Conservation (phyloP, 139 green algal genomes). For the Coelastrella sp. region DNA sequence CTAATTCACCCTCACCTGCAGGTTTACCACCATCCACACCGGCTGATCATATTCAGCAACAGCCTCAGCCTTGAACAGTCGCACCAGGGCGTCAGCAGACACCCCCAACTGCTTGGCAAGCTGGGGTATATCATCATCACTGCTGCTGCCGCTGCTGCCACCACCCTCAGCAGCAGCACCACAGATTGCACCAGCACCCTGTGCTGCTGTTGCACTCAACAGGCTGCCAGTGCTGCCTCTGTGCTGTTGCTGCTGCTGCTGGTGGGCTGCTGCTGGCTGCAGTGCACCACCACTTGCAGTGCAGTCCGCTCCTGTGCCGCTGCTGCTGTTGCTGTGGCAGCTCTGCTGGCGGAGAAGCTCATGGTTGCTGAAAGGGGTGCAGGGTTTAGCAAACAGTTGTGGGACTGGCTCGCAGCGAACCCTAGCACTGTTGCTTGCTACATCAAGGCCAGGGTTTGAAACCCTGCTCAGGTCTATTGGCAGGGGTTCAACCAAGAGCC, state of each 20-base stretch:
- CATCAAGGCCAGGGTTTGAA: too few relatives aligned
- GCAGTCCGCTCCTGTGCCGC: not conserved
- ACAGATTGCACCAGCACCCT: not conserved
- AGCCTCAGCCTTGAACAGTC: conserved; percentile 29
- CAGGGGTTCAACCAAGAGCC: too few relatives aligned
- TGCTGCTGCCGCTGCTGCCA: conserved; percentile 1
- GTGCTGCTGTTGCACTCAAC: not conserved
- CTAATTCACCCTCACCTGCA: conserved; percentile 3
- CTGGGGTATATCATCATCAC: not conserved
- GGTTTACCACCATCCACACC: conserved; percentile 50
- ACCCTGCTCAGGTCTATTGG: too few relatives aligned
- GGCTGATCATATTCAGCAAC: conserved; percentile 32
- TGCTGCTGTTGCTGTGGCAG: not conserved
- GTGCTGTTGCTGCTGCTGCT: conserved; percentile 16
- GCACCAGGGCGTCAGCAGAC: not conserved
- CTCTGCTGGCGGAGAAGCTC: not conserved
- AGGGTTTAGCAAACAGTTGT: not conserved
- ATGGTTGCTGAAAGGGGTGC: not conserved
- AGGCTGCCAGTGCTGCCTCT: not conserved
- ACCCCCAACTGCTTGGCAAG: conserved; percentile 11
- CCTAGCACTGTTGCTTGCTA: too few relatives aligned
- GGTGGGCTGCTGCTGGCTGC: not conserved
- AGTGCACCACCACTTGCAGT: not conserved
- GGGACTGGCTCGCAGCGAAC: too few relatives aligned
- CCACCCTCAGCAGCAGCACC: not conserved